A percentile compares a stretch with the other conserved stretches of the same genome.
These are phyloP conservation scores for Epichloe baconii DNA, from an alignment of 2,329 filamentous ascomycete genomes.

Conservation along the genomic window DNA sequence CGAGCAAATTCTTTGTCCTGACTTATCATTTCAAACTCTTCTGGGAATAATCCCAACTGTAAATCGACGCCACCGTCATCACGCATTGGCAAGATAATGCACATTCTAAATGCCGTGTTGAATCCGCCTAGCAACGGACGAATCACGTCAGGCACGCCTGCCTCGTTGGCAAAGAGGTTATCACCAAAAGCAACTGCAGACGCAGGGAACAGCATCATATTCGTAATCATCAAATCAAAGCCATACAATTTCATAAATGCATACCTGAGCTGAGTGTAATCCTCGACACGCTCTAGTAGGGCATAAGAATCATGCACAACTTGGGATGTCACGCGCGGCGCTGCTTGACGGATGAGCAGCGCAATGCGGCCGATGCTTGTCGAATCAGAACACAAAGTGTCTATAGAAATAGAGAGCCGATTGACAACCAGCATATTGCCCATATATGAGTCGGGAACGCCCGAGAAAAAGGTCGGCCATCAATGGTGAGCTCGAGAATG, in stretches of 20 bases:
- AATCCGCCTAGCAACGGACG: slow-evolving; percentile 16
- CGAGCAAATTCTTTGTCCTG: slow-evolving; percentile 15
- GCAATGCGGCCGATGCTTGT: slow-evolving; percentile 16
- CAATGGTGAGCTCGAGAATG: slow-evolving; percentile 22
- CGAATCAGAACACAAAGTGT: slow-evolving; percentile 14
- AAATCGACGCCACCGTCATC: slow-evolving; percentile 17
- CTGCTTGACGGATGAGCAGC: slow-evolving; percentile 12
- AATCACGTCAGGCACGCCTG: slow-evolving; percentile 15
- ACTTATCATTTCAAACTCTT: slow-evolving; percentile 16
- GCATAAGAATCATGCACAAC: slow-evolving; percentile 18
- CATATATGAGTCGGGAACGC: slow-evolving; percentile 17
- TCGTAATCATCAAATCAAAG: slow-evolving; percentile 16
- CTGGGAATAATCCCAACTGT: slow-evolving; percentile 14
- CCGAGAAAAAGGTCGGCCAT: slow-evolving; percentile 19
- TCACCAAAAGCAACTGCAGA: slow-evolving; percentile 16
- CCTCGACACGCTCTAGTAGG: slow-evolving; percentile 14
- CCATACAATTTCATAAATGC: background rate
- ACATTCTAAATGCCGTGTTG: slow-evolving; percentile 13
- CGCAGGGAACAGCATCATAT: slow-evolving; percentile 17
- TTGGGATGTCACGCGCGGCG: slow-evolving; percentile 12
- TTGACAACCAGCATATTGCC: slow-evolving; percentile 17
- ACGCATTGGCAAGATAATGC: slow-evolving; percentile 17
- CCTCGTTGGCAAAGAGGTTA: slow-evolving; percentile 13
- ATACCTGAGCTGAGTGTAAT: slow-evolving; percentile 8
- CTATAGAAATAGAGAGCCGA: slow-evolving; percentile 12